phyloP scores from a whole-genome alignment of 2,329 filamentous ascomycete genomes.

The Daldinia sp. region DNA sequence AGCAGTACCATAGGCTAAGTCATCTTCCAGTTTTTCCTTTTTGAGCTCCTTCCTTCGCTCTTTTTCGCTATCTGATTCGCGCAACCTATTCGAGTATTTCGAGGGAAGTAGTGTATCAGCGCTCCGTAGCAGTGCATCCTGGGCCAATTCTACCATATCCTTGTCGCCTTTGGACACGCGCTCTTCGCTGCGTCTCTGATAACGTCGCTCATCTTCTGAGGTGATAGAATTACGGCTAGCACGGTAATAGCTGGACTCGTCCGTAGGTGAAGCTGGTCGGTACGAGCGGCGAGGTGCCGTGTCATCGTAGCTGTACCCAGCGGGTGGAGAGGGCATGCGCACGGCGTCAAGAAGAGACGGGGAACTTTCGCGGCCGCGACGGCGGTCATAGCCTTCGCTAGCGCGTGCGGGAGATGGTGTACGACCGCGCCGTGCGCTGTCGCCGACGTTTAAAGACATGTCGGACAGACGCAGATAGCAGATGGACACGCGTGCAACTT shows the following conservation, averaged over 20 bases:
- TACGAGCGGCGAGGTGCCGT: slow-evolving; percentile 51
- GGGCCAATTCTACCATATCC: slow-evolving; percentile 46
- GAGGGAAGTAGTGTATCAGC: slow-evolving; percentile 51
- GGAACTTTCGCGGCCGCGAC: slow-evolving; percentile 51
- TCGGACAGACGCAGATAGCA: slow-evolving; percentile 12
- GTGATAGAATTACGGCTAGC: slow-evolving; percentile 40
- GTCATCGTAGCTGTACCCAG: slow-evolving; percentile 58
- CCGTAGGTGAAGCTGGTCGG: slow-evolving; percentile 48
- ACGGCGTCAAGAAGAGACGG: slow-evolving; percentile 57
- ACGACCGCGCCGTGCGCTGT: slow-evolving; percentile 59
- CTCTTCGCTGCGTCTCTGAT: slow-evolving; percentile 36
- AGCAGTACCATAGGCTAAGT: slow-evolving; percentile 63
- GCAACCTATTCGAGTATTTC: slow-evolving; percentile 49
- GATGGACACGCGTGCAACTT: slow-evolving; percentile 4
- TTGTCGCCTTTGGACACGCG: slow-evolving; percentile 47
- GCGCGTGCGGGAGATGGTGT: slow-evolving; percentile 61
- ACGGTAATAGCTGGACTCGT: slow-evolving; percentile 48
- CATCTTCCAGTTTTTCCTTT: slow-evolving; percentile 57
- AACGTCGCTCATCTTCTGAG: slow-evolving; percentile 26
- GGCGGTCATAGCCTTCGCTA: slow-evolving; percentile 54
- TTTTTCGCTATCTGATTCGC: slow-evolving; percentile 51
- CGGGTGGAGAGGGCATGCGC: slow-evolving; percentile 56
- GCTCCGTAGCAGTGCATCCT: slow-evolving; percentile 47
- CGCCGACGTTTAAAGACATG: slow-evolving; percentile 67
- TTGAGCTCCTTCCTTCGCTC: slow-evolving; percentile 52